Evolutionary conservation across 441 rosid genomes (phyloP).

Genomic region (Croton laevigatus): DNA sequence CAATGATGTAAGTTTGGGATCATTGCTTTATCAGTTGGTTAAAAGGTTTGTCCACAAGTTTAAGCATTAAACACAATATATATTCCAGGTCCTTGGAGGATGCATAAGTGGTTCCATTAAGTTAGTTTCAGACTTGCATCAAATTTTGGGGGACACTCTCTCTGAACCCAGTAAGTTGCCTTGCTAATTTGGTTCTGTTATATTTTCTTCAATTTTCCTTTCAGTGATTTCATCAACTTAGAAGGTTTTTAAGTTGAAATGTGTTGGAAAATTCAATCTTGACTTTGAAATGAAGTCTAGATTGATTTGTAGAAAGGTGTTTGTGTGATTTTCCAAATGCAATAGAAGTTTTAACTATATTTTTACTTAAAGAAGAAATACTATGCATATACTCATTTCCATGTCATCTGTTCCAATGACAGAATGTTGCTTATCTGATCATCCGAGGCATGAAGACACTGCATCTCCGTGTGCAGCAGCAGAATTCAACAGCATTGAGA

Average conservation of each 20-base stretch:
- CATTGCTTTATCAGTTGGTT: constrained; percentile 10
- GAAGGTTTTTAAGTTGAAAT: neutral
- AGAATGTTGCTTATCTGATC: constrained; percentile 90
- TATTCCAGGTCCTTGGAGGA: constrained; percentile 83
- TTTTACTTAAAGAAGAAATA: no score
- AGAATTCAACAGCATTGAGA: constrained; percentile 83
- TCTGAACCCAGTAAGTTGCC: constrained; percentile 73
- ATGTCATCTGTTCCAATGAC: constrained; percentile 13
- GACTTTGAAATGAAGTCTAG: neutral
- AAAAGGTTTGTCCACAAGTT: constrained; percentile 3
- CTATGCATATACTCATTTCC: no score
- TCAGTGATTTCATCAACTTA: neutral
- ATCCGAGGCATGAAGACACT: constrained; percentile 99
- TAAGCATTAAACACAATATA: constrained; percentile 14
- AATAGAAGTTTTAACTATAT: neutral
- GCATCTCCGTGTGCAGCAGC: constrained; percentile 98
- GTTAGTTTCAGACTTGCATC: constrained; percentile 77
- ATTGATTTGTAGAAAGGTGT: neutral
- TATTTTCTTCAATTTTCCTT: neutral
- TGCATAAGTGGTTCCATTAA: constrained; percentile 78
- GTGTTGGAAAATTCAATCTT: neutral
- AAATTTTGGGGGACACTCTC: constrained; percentile 85
- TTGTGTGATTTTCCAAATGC: neutral
- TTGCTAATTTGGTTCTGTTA: neutral
- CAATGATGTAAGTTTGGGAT: constrained; percentile 64